Evolutionary conservation across 345 rosid genomes (phyloP), one percentile per base, ranked within the genome.

Genomic region (Lepidium didymum): DNA sequence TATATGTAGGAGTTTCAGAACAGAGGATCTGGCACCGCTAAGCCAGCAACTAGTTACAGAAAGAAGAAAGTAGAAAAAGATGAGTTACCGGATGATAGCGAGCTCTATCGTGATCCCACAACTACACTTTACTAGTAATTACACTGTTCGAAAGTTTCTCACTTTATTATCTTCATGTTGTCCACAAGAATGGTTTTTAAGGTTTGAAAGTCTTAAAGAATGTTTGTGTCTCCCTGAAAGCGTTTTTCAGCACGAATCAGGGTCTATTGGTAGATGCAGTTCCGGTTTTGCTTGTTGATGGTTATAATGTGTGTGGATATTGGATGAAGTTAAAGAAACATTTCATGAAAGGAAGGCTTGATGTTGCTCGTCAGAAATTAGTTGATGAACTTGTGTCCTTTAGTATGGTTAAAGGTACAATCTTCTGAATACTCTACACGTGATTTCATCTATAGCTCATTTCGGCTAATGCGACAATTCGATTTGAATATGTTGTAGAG

Each of bases 241-340:
- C 62, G 71, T 76, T 69, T 76, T 78, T 76, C 88, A 92, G 98
- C 83, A 90, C 90, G 57, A 82, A 83, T 72, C 97, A 82, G 78
- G 85, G 82, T 34, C 9, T 88, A 21, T 33, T 73, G 19, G 86
- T 78, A 6, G 78, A 75, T 75, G 89, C 85, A n/a, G 81, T 83
- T 56, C 98, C 98, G 3, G 96, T 92, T 50, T 77, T 92, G 84
- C 98, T 92, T 10, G 96, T 92, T 78, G 98, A 92, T 62, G 98
- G 98, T 62, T 93, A 93, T 75, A 93, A 93, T 75, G 92, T 93
- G 23, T 93, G 98, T 78, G 97, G 98, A 50, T 88, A 84, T 68
- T 93, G 98, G 98, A 37, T 75, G 38, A 93, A 93, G 77, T 77
- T 93, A 69, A 93, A 88, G 87, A 90, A 90, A 66, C 92, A 90